phyloP scores from a whole-genome alignment of 2,329 filamentous ascomycete genomes.

The Colletotrichum sp. region DNA sequence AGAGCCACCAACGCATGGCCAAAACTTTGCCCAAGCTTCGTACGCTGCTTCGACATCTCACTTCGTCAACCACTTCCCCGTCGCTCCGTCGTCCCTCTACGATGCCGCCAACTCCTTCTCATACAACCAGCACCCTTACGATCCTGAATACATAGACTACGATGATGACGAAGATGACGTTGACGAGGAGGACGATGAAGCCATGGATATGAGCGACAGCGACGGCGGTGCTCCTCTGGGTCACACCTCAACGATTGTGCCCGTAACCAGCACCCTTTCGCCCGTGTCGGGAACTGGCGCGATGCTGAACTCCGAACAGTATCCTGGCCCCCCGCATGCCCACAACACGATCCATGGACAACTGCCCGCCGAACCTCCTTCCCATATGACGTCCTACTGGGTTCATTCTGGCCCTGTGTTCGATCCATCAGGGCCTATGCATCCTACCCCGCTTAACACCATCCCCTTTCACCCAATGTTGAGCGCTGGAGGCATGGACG shows the following conservation, averaged over 20 bases:
- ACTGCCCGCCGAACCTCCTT: not conserved
- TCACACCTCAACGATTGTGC: not conserved
- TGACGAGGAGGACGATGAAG: constrained; percentile 21
- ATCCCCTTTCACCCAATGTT: constrained; percentile 17
- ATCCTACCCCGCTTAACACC: constrained; percentile 14
- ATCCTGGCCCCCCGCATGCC: not conserved
- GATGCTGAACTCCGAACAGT: not conserved
- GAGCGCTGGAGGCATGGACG: not conserved
- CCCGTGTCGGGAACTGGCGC: constrained; percentile 4
- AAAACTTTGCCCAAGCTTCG: not conserved
- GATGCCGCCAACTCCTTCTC: not conserved
- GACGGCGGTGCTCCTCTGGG: constrained; percentile 33
- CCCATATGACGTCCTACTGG: constrained; percentile 10
- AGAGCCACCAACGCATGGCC: not conserved
- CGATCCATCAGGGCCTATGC: not conserved
- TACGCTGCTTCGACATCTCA: not conserved
- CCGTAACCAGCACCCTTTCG: constrained; percentile 9
- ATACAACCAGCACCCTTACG: constrained; percentile 1
- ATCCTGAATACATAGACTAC: constrained; percentile 12
- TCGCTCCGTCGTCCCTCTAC: constrained; percentile 16
- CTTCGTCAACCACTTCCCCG: constrained; percentile 9
- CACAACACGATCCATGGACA: not conserved
- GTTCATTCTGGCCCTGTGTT: not conserved
- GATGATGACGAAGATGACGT: constrained; percentile 7
- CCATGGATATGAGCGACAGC: constrained; percentile 38